phyloP scores from a whole-genome alignment of 352 stramenopile species.

The Phytophthora pseudosyringae region DNA sequence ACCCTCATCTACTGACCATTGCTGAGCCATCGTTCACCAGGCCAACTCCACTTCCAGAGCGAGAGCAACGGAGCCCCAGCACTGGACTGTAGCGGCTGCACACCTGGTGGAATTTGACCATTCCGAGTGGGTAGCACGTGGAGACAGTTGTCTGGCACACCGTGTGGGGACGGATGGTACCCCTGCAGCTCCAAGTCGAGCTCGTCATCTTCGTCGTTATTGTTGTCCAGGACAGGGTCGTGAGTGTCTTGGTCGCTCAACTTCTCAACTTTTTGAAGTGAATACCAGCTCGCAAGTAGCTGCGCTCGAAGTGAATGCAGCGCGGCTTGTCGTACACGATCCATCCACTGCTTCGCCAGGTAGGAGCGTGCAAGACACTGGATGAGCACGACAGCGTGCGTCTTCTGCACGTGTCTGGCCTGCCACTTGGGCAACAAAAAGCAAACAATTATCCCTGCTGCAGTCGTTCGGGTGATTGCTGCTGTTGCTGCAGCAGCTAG shows the following conservation, averaged over 20 bases:
- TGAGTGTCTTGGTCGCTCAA: neutral
- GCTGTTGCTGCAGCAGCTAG: neutral
- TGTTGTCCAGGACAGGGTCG: neutral
- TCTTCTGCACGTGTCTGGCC: slow-evolving; percentile 3
- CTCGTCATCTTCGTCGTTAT: slow-evolving; percentile 18
- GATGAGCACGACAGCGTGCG: slow-evolving; percentile 14
- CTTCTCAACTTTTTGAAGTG: neutral
- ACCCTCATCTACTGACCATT: slow-evolving; percentile 12
- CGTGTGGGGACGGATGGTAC: neutral
- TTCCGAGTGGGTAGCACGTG: slow-evolving; percentile 34
- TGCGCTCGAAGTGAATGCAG: slow-evolving; percentile 24
- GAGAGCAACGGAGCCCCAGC: slow-evolving; percentile 25
- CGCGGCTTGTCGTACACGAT: slow-evolving; percentile 2
- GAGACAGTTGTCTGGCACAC: slow-evolving; percentile 19
- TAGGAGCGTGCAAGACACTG: slow-evolving; percentile 22
- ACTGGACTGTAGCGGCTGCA: slow-evolving; percentile 24
- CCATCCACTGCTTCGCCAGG: slow-evolving; percentile 16
- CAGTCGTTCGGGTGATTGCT: neutral
- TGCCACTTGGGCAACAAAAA: slow-evolving; percentile 21
- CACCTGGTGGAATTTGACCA: slow-evolving; percentile 33
- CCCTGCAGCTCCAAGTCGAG: slow-evolving; percentile 7
- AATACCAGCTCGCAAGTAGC: slow-evolving; percentile 18
- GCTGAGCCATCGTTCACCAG: slow-evolving; percentile 24
- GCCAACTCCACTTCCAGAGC: slow-evolving; percentile 43
- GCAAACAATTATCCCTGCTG: slow-evolving; percentile 15